These are phyloP conservation scores for Brachypodium distachyon DNA, from an alignment of 202 grass and related monocot species.

Conservation along the genomic window DNA sequence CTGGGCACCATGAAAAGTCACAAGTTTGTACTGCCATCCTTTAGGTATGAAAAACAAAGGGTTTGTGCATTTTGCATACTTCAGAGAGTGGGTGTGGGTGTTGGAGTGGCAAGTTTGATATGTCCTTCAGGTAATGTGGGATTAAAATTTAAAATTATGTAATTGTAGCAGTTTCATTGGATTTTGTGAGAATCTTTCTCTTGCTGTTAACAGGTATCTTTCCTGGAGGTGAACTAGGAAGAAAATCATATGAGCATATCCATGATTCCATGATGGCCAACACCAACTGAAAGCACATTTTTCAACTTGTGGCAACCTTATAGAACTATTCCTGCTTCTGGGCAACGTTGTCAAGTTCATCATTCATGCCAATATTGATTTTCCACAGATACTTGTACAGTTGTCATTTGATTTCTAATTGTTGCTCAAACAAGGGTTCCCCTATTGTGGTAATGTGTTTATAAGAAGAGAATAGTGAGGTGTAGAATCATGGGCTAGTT, in stretches of 20 bases:
- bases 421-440: neutral
- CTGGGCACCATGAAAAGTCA: neutral
- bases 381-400: neutral
- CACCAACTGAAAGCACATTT: neutral
- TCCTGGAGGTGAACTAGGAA: neutral
- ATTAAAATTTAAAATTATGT: neutral
- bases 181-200: neutral
- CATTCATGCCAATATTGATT: neutral
- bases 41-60: neutral
- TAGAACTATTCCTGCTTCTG: neutral
- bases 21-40: neutral
- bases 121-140: neutral
- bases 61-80: neutral
- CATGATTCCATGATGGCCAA: neutral
- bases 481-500: neutral
- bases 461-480: neutral
- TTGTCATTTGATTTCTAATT: neutral
- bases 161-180: neutral
- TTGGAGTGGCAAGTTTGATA: constrained; percentile 1
- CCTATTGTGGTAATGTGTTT: neutral
- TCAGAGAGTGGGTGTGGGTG: neutral
- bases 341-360: neutral
- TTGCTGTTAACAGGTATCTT: constrained; percentile 19
- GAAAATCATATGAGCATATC: neutral
- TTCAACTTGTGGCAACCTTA: neutral